These are phyloP conservation scores for Entamoeba invadens DNA, from an alignment of 208 protist genomes.

Conservation along the genomic window DNA sequence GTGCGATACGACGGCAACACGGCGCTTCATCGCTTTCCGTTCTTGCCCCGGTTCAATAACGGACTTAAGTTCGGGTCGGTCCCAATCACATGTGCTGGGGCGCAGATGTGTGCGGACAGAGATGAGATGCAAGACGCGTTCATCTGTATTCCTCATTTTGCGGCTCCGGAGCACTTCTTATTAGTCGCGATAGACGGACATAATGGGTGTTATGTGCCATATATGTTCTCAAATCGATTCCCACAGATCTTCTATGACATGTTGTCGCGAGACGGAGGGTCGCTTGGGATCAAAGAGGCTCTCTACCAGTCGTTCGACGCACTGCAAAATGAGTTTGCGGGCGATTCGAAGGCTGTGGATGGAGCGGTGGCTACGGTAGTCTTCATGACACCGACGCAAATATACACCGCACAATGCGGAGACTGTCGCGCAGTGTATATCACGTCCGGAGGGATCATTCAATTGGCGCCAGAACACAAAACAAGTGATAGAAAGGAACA, in stretches of 20 bases:
- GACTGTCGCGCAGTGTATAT: neutral
- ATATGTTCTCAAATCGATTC: neutral
- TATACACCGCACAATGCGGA: neutral
- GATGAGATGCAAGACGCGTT: neutral
- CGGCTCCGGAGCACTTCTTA: neutral
- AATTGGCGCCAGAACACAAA: neutral
- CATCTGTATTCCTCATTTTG: neutral
- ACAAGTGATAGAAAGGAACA: conserved; percentile 1
- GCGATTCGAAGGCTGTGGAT: neutral
- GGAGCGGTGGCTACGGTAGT: neutral
- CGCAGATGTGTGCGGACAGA: neutral
- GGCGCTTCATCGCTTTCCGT: neutral
- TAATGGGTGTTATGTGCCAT: neutral
- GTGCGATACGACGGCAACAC: neutral
- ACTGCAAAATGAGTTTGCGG: neutral
- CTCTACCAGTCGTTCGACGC: neutral
- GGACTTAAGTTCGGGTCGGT: neutral
- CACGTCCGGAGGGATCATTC: neutral
- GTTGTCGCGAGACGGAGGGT: neutral
- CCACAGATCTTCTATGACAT: neutral
- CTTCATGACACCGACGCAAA: neutral
- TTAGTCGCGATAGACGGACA: neutral
- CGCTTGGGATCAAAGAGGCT: neutral
- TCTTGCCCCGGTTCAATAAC: neutral
- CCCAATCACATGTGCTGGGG: neutral